A percentile compares a stretch with the other conserved stretches of the same genome.
phyloP scores from a whole-genome alignment of 2,329 filamentous ascomycete species.

The Trichoderma sp. region DNA sequence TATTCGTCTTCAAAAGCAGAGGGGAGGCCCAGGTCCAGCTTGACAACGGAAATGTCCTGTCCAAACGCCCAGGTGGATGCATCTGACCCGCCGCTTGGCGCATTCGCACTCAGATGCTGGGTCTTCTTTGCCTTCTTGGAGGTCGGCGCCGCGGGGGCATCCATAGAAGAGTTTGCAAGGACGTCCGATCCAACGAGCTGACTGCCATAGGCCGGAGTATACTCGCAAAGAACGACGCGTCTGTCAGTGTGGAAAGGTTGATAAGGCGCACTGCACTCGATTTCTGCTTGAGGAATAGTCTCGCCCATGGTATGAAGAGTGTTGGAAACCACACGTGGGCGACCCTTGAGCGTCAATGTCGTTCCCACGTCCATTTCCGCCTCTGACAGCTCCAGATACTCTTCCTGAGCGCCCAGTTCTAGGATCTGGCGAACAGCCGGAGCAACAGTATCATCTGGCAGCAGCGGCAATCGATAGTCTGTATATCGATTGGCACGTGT shows the following conservation, averaged over 20 bases:
- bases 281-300: constrained; percentile 75
- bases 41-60: constrained; percentile 48
- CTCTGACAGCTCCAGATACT: constrained; percentile 53
- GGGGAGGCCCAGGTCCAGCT: constrained; percentile 53
- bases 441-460: constrained; percentile 59
- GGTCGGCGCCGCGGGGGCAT: constrained; percentile 38
- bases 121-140: constrained; percentile 40
- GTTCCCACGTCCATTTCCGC: constrained; percentile 54
- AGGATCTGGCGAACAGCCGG: constrained; percentile 56
- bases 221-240: constrained; percentile 75
- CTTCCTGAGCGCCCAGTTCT: constrained; percentile 49
- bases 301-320: constrained; percentile 48
- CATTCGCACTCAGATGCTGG: not conserved
- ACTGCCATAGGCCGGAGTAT: constrained; percentile 39
- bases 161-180: constrained; percentile 42
- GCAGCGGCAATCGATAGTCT: constrained; percentile 64
- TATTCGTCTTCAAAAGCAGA: constrained; percentile 52
- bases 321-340: constrained; percentile 37
- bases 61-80: constrained; percentile 58
- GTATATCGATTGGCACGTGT: constrained; percentile 58
- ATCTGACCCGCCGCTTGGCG: constrained; percentile 18
- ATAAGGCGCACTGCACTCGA: constrained; percentile 92
- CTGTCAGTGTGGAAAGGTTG: constrained; percentile 94
- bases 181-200: constrained; percentile 39
- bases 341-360: constrained; percentile 50